Evolutionary conservation across 2,329 filamentous ascomycete species (phyloP), one percentile per base, ranked within the genome.

Genomic region (Lithohypha guttulata): DNA sequence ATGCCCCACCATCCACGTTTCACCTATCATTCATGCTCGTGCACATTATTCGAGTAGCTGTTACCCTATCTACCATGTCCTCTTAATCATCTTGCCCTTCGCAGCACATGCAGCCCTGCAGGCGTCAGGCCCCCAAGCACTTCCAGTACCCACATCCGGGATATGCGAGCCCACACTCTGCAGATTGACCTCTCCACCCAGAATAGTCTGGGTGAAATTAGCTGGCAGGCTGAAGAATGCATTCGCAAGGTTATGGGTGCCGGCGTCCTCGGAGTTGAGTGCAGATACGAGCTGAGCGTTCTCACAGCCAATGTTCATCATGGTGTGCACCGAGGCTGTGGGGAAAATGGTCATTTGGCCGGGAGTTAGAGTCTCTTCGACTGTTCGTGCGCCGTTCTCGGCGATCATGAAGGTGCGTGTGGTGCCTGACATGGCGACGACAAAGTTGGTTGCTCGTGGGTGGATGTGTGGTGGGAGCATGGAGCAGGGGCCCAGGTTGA

Each of bases 391-490:
- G 2, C 67, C 68, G 42, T 72, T 72, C 52, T 72, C 69, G 38
- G 63, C 58, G 29, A 64, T 60, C 66, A 71, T 71, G 51, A 60
- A 71, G 7, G 66, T 71, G 28, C 62, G 63, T 4, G 64, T 70
- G 26, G 61, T 66, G n/a, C 68, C 69, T 13, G 55, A 52, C 14
- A 69, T 55, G 0, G 63, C 61, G 4, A 70, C 60, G 9, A 71
- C 68, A 25, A 63, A 60, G 45, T 73, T 73, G 15, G 60, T 59
- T 2, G 65, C 70, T 5, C 69, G 58, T 5, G 41, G 43, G 44
- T 73, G 70, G 17, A 62, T 57, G 48, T 71, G 69, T 4, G 66
- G 64, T 10, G 68, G 64, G 11, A 72, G 57, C 62, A 71, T 70
- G 11, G 63, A 61, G 49, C 69, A 72, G 2, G 69, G 66, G 0